Evolutionary conservation across 441 rosid species (phyloP).

Genomic region (Melastoma candidum): DNA sequence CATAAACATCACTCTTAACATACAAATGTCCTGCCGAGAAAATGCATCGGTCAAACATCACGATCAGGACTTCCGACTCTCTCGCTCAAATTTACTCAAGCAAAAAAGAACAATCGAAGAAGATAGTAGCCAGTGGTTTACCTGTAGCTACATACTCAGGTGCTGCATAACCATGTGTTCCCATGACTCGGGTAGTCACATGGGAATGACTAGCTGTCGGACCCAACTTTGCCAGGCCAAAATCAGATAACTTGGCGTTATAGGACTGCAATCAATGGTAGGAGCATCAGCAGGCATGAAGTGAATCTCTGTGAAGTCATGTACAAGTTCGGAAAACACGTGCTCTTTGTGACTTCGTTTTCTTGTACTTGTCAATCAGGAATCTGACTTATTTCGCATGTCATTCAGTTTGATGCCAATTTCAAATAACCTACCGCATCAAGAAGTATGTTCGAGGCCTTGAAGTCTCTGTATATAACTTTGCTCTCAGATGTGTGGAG

Average conservation of each 20-base stretch:
- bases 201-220: slow-evolving; percentile 9
- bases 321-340: too few species aligned
- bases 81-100: background rate
- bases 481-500: too few species aligned
- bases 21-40: slow-evolving; percentile 6
- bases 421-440: too few species aligned
- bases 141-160: slow-evolving; percentile 5
- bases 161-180: background rate
- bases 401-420: too few species aligned
- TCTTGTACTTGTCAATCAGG: too few species aligned
- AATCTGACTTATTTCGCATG: too few species aligned
- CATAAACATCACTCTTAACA: background rate
- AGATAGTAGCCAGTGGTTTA: background rate
- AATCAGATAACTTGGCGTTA: slow-evolving; percentile 7
- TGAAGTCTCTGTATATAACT: too few species aligned
- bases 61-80: too few species aligned
- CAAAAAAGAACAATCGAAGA: background rate
- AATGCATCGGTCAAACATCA: background rate
- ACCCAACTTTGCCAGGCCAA: slow-evolving; percentile 9
- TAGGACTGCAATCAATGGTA: slow-evolving; percentile 3
- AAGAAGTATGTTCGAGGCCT: too few species aligned
- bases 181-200: slow-evolving; percentile 8
- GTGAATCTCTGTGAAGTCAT: too few species aligned
- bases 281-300: too few species aligned
- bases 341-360: too few species aligned